phyloP scores from a whole-genome alignment of 768 basidiomycete genomes.

The Boletus speciosus region DNA sequence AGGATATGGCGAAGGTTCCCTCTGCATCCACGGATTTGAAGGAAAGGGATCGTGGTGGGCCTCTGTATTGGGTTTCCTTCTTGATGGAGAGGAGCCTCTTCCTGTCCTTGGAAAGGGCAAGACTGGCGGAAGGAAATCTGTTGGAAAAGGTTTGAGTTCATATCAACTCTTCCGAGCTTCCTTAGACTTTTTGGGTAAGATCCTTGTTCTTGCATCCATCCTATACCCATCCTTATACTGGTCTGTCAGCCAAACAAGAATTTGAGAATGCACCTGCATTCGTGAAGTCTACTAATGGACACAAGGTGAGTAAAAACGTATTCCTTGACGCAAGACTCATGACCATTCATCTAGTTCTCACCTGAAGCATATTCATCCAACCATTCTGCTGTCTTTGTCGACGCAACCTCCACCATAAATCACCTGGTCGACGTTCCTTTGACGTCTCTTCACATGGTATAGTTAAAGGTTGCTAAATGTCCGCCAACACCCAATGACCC shows the following conservation, averaged over 20 bases:
- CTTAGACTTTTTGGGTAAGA: conserved; percentile 77
- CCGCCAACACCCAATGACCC: neutral
- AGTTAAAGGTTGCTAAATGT: conserved; percentile 9
- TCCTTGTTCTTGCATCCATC: neutral
- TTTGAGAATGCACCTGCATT: conserved; percentile 57
- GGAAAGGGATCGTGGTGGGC: conserved; percentile 67
- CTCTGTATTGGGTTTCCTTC: conserved; percentile 53
- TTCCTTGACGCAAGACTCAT: neutral
- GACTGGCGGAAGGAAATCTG: conserved; percentile 43
- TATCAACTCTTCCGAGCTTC: conserved; percentile 88
- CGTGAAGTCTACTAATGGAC: conserved; percentile 52
- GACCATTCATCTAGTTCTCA: conserved; percentile 44
- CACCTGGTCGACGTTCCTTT: conserved; percentile 70
- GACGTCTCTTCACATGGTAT: conserved; percentile 75
- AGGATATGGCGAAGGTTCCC: conserved; percentile 61
- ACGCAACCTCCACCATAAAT: conserved; percentile 74
- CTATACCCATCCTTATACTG: conserved; percentile 8
- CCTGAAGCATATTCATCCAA: conserved; percentile 52
- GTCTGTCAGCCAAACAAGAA: conserved; percentile 61
- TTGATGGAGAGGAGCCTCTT: conserved; percentile 62
- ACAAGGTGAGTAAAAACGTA: conserved; percentile 41
- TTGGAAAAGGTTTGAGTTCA: conserved; percentile 82
- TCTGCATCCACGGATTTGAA: conserved; percentile 70
- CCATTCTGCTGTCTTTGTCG: conserved; percentile 66
- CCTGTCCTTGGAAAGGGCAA: conserved; percentile 23